phyloP scores from a whole-genome alignment of 2,329 filamentous ascomycete genomes.

The Hypoxylon sp. region DNA sequence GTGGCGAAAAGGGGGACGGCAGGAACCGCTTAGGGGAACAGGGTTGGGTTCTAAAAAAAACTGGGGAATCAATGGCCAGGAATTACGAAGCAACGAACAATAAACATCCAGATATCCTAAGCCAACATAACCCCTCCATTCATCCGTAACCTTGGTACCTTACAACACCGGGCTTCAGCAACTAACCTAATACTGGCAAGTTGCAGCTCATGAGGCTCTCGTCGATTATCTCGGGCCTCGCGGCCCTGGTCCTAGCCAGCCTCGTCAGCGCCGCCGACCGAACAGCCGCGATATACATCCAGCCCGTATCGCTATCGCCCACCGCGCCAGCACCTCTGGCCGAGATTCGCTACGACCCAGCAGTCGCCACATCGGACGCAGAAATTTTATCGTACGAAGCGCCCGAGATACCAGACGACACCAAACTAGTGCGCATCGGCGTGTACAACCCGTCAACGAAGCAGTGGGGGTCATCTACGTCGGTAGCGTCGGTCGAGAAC shows the following conservation, averaged over 20 bases:
- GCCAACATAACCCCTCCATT: conserved; percentile 19
- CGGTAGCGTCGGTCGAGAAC: conserved; percentile 69
- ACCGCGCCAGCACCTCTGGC: conserved; percentile 64
- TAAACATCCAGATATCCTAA: background rate
- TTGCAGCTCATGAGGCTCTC: conserved; percentile 60
- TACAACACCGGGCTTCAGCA: conserved; percentile 5
- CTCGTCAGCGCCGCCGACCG: conserved; percentile 58
- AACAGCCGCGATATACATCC: conserved; percentile 68
- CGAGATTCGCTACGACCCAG: conserved; percentile 69
- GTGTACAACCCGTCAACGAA: conserved; percentile 65
- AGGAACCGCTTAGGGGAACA: conserved; percentile 3
- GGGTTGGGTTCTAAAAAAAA: conserved; percentile 26
- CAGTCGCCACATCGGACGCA: conserved; percentile 60
- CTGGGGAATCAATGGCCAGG: conserved; percentile 32
- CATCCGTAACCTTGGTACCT: conserved; percentile 8
- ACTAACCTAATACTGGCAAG: conserved; percentile 20
- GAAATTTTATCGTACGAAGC: conserved; percentile 69
- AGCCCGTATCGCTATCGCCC: conserved; percentile 61
- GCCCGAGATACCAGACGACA: conserved; percentile 65
- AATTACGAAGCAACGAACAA: conserved; percentile 29
- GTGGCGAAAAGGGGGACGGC: background rate
- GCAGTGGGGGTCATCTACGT: conserved; percentile 69
- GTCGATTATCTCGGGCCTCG: conserved; percentile 60
- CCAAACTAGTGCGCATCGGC: conserved; percentile 70
- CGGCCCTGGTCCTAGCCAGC: conserved; percentile 57